Evolutionary conservation across 1,284 basidiomycete species (phyloP), one percentile per base, ranked within the genome.

Genomic region (Polyporus tsugae): DNA sequence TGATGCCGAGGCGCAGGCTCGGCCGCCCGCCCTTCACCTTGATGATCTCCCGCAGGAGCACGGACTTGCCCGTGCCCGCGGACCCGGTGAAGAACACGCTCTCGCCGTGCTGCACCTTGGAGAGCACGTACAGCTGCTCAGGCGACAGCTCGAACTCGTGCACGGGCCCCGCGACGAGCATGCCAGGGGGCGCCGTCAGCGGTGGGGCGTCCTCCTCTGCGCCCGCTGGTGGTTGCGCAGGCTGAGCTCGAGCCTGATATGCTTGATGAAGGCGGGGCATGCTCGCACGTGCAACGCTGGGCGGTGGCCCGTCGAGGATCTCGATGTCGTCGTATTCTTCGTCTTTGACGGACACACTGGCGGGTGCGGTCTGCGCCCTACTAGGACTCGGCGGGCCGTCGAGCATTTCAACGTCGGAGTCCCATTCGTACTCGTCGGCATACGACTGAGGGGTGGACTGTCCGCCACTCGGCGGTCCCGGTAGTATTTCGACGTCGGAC

Each of bases 61-160:
- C 95, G 0, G 96, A 98, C 82, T 98, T 99, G 63, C 97, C 96
- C 9, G 96, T 98, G 65, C 96, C 90, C 60, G 91, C 93, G 63
- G 89, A 90, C 11, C 93, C 93, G 0, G 93, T 95, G 81, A 94
- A 95, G 82, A 95, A 95, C 7, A 94, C 86, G 70, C 85, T 93
- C 74, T 86, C 83, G 4, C 89, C 88, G 11, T 82, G 80, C 57
- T 85, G 80, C 13, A 91, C 87, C 33, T 88, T 84, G 42, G 84
- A 75, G 49, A 92, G 77, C 2, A 93, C 86, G 38, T 81, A 78
- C 68, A 83, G 82, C 75, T 93, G 91, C 74, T 93, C 90, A 2
- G 75, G 72, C 10, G 85, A 86, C 25, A 86, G 78, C 39, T 64
- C 13, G 15, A 76, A 63, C 13, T 63, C 62, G 46, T 39, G 67